Percentiles rank a stretch among this genome's conserved stretches.
Evolutionary conservation across 768 basidiomycete genomes (phyloP).

Genomic region (Lactarius quietus): DNA sequence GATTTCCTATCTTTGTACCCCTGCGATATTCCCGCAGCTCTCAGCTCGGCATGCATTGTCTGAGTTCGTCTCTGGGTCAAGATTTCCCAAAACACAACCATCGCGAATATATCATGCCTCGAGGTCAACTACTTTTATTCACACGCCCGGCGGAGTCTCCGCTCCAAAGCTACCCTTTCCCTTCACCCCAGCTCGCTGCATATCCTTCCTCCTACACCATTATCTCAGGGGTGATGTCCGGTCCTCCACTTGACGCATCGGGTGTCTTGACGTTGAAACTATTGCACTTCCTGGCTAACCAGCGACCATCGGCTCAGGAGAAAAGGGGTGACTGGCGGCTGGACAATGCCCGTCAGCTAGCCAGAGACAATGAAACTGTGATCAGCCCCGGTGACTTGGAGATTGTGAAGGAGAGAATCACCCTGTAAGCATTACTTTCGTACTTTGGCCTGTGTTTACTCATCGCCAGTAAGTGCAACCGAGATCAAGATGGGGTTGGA

Average conservation of each 20-base stretch:
- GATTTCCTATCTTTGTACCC: not conserved
- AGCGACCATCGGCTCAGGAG: not conserved
- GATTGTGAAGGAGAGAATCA: slow-evolving; percentile 6
- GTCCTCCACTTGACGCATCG: slow-evolving; percentile 4
- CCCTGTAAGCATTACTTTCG: not conserved
- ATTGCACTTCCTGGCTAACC: not conserved
- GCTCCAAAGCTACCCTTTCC: not conserved
- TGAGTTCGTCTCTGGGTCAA: not conserved
- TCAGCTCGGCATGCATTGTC: not conserved
- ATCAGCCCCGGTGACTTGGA: not conserved
- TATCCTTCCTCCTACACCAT: not conserved
- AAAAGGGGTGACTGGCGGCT: slow-evolving; percentile 1
- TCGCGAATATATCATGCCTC: not conserved
- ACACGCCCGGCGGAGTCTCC: not conserved
- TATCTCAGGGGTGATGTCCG: not conserved
- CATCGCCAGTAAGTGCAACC: not conserved
- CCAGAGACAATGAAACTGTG: not conserved
- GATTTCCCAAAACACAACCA: not conserved
- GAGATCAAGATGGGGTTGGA: slow-evolving; percentile 5
- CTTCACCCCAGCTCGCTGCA: not conserved
- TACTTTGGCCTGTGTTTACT: not conserved
- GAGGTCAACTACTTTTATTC: not conserved
- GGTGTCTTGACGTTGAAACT: slow-evolving; percentile 11
- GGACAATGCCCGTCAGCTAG: slow-evolving; percentile 5
- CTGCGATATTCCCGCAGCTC: not conserved